phyloP scores from a whole-genome alignment of 2,329 filamentous ascomycete genomes.

The Scytalidium lignicola region DNA sequence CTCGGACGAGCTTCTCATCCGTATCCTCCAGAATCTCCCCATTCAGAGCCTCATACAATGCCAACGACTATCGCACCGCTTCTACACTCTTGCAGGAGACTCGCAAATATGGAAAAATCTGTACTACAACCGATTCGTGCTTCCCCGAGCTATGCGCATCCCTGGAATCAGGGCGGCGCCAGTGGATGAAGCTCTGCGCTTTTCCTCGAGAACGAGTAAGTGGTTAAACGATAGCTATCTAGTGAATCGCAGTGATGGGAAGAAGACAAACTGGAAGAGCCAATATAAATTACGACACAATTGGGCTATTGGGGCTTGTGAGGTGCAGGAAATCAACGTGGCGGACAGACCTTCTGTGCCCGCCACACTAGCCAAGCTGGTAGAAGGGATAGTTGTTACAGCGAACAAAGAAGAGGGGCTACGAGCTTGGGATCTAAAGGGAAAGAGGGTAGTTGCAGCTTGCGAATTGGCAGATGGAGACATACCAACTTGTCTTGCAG shows the following conservation, averaged over 20 bases:
- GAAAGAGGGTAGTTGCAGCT: slow-evolving; percentile 53
- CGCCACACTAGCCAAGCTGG: slow-evolving; percentile 67
- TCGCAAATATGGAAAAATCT: slow-evolving; percentile 86
- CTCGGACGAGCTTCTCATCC: slow-evolving; percentile 83
- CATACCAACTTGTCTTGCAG: slow-evolving; percentile 57
- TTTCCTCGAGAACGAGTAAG: slow-evolving; percentile 41
- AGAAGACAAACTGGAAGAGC: slow-evolving; percentile 71
- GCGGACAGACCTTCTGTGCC: slow-evolving; percentile 38
- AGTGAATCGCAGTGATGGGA: slow-evolving; percentile 20
- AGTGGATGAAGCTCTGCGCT: slow-evolving; percentile 17
- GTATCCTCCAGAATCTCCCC: slow-evolving; percentile 74
- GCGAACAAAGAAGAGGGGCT: slow-evolving; percentile 66
- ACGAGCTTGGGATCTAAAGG: slow-evolving; percentile 71
- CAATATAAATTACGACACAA: slow-evolving; percentile 88
- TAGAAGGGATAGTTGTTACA: slow-evolving; percentile 72
- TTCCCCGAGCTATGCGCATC: slow-evolving; percentile 71
- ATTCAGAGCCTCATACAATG: slow-evolving; percentile 61
- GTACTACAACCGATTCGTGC: slow-evolving; percentile 84
- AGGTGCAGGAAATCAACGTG: slow-evolving; percentile 65
- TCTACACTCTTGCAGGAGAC: slow-evolving; percentile 69
- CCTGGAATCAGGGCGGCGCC: slow-evolving; percentile 53
- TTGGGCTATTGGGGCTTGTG: slow-evolving; percentile 80
- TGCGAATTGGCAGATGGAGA: slow-evolving; percentile 27
- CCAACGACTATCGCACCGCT: slow-evolving; percentile 66
- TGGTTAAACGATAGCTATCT: slow-evolving; percentile 38